Evolutionary conservation across 345 rosid species (phyloP).

Genomic region (Camelina neglecta): DNA sequence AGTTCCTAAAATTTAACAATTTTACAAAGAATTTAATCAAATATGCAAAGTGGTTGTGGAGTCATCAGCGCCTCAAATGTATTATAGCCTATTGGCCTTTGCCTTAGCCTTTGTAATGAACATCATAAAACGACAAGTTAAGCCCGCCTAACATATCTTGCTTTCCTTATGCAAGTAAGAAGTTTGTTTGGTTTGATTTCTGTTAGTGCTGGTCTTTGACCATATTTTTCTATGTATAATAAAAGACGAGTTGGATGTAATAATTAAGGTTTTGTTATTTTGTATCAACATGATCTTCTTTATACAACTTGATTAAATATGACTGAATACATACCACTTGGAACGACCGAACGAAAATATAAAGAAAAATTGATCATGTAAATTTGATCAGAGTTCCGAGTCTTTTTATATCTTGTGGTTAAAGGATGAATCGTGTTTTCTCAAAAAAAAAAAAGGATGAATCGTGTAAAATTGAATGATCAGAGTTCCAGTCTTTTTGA

Average conservation of each 20-base stretch:
- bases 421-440: neutral
- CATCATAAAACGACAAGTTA: slow-evolving; percentile 41
- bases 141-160: slow-evolving; percentile 43
- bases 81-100: slow-evolving; percentile 38
- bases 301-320: slow-evolving; percentile 3
- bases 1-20: neutral
- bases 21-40: neutral
- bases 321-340: neutral
- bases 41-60: slow-evolving; percentile 51
- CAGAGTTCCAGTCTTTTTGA: neutral
- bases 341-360: too few relatives aligned
- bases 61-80: slow-evolving; percentile 46
- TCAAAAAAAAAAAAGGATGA: neutral
- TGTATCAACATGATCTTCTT: neutral
- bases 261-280: neutral
- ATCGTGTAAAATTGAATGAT: neutral
- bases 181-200: slow-evolving; percentile 28
- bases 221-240: neutral
- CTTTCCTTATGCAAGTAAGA: slow-evolving; percentile 30
- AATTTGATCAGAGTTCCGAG: too few relatives aligned
- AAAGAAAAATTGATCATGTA: too few relatives aligned
- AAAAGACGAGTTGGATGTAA: neutral
- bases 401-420: neutral
- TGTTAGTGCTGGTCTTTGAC: slow-evolving; percentile 1
- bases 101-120: slow-evolving; percentile 32